A percentile compares a stretch with the other conserved stretches of the same genome.
These are phyloP conservation scores for Xylariomycetidae sp. DNA, from an alignment of 2,329 filamentous ascomycete species.

Conservation along the genomic window DNA sequence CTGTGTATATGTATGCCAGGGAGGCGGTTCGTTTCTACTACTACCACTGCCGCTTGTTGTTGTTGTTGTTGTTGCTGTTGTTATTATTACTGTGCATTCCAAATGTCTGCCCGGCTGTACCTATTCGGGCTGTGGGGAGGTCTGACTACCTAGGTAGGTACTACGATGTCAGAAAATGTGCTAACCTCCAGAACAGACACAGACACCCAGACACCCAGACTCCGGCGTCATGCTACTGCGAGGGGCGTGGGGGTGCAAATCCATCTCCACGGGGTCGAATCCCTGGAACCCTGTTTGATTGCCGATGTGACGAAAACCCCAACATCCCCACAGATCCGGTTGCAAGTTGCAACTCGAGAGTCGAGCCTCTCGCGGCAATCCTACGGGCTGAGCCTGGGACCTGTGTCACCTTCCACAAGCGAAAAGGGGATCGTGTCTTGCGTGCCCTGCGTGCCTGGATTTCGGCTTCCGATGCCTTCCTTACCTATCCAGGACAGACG, in stretches of 20 bases:
- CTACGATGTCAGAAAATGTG: too few relatives aligned
- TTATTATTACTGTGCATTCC: too few relatives aligned
- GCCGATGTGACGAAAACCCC: conserved; percentile 7
- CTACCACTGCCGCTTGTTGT: too few relatives aligned
- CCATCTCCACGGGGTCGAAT: conserved; percentile 22
- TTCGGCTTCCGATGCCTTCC: conserved; percentile 1
- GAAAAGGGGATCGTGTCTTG: conserved; percentile 2
- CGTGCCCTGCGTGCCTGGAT: conserved; percentile 9
- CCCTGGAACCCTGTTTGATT: conserved; percentile 17
- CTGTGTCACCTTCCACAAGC: conserved; percentile 3
- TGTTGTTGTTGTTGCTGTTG: too few relatives aligned
- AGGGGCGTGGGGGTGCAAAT: conserved; percentile 15
- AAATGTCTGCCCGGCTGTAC: too few relatives aligned
- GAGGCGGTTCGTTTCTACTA: too few relatives aligned
- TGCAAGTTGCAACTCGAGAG: not conserved
- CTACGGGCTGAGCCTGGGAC: not conserved
- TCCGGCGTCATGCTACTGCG: too few relatives aligned
- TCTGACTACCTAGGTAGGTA: conserved; percentile 3
- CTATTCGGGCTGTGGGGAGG: conserved; percentile 1
- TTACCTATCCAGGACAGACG: not conserved
- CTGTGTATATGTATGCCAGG: too few relatives aligned
- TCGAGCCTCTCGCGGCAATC: conserved; percentile 1
- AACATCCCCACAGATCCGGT: not conserved
- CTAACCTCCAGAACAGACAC: too few relatives aligned
- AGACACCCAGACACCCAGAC: conserved; percentile 10